Evolutionary conservation across 495 filamentous ascomycete species (phyloP).

Genomic region (Penicillium parvum): DNA sequence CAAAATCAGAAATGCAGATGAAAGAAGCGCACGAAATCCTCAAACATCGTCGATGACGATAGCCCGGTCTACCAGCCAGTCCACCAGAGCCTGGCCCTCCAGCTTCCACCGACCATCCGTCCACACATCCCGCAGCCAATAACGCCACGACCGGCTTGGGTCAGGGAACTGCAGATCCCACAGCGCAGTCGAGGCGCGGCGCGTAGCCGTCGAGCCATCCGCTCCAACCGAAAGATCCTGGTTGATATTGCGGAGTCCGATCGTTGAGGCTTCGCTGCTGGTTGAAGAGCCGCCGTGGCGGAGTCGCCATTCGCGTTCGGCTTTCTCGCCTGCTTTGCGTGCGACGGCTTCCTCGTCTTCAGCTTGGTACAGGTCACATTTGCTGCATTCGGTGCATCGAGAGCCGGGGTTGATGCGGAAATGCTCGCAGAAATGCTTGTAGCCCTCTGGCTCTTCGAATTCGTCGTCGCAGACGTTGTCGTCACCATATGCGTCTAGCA

Average conservation of each 20-base stretch:
- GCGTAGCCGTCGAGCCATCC: constrained; percentile 6
- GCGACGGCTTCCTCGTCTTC: constrained; percentile 83
- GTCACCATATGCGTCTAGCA: constrained; percentile 9
- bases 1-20: not conserved
- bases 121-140: constrained; percentile 41
- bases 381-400: constrained; percentile 70
- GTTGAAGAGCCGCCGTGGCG: constrained; percentile 47
- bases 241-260: constrained; percentile 31
- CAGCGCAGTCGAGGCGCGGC: constrained; percentile 5
- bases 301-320: constrained; percentile 76
- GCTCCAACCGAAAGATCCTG: constrained; percentile 28
- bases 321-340: constrained; percentile 67
- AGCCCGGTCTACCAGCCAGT: constrained; percentile 43
- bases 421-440: constrained; percentile 92
- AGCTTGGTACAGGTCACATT: constrained; percentile 83
- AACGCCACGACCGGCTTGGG: constrained; percentile 24
- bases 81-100: constrained; percentile 40
- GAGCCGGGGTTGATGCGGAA: constrained; percentile 71
- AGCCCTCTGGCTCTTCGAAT: constrained; percentile 59
- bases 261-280: constrained; percentile 6
- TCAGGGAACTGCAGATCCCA: constrained; percentile 15
- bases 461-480: constrained; percentile 23
- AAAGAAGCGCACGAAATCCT: not conserved
- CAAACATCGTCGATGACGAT: constrained; percentile 37
- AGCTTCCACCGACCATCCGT: constrained; percentile 36